Percentiles rank a stretch among this genome's conserved stretches.
Evolutionary conservation across 805 yeast genomes (phyloP).

Genomic region (Clavispora fructus): DNA sequence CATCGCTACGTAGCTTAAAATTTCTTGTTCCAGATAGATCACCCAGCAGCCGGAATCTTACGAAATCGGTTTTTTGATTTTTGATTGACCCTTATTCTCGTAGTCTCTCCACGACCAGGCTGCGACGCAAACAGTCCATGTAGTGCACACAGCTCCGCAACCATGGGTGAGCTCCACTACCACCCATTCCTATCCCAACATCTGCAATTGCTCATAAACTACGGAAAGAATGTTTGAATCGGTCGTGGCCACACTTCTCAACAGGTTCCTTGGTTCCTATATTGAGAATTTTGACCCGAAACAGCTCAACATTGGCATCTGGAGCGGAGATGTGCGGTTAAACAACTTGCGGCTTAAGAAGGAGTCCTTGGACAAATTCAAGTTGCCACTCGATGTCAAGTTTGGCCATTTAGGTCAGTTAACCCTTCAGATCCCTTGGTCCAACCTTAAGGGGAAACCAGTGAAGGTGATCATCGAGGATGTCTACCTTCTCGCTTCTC

Average conservation of each 20-base stretch:
- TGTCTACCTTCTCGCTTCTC: conserved; percentile 76
- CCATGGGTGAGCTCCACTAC: neutral
- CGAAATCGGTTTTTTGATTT: no score
- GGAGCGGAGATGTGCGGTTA: conserved; percentile 95
- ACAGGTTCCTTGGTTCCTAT: conserved; percentile 62
- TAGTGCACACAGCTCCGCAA: neutral
- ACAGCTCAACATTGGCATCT: conserved; percentile 90
- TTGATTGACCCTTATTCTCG: no score
- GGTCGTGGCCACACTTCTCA: conserved; percentile 56
- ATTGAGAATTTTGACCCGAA: conserved; percentile 95
- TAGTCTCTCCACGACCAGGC: neutral
- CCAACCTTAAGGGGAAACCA: conserved; percentile 87
- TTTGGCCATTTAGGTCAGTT: conserved; percentile 89
- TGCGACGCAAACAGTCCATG: neutral
- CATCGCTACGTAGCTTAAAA: no score
- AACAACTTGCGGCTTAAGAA: conserved; percentile 72
- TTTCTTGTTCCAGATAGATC: no score
- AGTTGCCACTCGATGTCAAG: conserved; percentile 79
- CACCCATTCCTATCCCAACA: neutral
- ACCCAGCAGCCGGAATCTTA: no score
- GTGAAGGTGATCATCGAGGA: conserved; percentile 85
- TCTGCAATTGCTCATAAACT: neutral
- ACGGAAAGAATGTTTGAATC: conserved; percentile 52
- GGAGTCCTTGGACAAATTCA: conserved; percentile 82
- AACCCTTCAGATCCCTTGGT: conserved; percentile 93